Percentiles rank a stretch among this genome's conserved stretches.
Conservation (phyloP, 2,329 filamentous ascomycete species). For the Alternaria ethzedia region DNA sequence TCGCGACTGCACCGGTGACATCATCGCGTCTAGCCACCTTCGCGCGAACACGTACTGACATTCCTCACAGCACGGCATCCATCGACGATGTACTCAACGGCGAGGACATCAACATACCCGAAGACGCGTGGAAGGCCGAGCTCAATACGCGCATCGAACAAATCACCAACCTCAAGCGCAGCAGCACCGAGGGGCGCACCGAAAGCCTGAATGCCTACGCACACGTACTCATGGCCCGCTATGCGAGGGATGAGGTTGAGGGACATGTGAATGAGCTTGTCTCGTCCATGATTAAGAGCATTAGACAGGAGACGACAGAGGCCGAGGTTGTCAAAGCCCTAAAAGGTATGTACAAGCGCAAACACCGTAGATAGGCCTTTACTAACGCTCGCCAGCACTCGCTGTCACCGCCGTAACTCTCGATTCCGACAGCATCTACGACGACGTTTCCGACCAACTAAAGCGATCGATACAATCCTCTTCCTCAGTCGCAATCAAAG, state of each 20-base stretch:
- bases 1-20: constrained; percentile 26
- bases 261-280: constrained; percentile 66
- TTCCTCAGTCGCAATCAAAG: constrained; percentile 68
- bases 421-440: constrained; percentile 70
- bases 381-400: constrained; percentile 58
- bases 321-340: constrained; percentile 74
- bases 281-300: constrained; percentile 70
- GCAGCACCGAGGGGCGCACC: constrained; percentile 74
- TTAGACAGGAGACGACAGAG: constrained; percentile 71
- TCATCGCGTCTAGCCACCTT: constrained; percentile 24
- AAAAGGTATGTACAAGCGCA: constrained; percentile 54
- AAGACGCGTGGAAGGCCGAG: constrained; percentile 65
- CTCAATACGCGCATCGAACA: constrained; percentile 72
- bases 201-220: constrained; percentile 67
- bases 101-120: constrained; percentile 58
- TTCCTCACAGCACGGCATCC: constrained; percentile 61
- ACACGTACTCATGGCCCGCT: constrained; percentile 72
- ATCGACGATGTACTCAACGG: constrained; percentile 67
- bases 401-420: constrained; percentile 73
- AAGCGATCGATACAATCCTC: constrained; percentile 71
- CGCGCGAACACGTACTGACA: constrained; percentile 31
- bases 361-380: not conserved
- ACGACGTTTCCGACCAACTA: constrained; percentile 63
- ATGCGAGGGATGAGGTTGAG: constrained; percentile 68
- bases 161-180: constrained; percentile 78